Evolutionary conservation across 2,329 filamentous ascomycete species (phyloP).

Genomic region (Xylariaceae sp.): DNA sequence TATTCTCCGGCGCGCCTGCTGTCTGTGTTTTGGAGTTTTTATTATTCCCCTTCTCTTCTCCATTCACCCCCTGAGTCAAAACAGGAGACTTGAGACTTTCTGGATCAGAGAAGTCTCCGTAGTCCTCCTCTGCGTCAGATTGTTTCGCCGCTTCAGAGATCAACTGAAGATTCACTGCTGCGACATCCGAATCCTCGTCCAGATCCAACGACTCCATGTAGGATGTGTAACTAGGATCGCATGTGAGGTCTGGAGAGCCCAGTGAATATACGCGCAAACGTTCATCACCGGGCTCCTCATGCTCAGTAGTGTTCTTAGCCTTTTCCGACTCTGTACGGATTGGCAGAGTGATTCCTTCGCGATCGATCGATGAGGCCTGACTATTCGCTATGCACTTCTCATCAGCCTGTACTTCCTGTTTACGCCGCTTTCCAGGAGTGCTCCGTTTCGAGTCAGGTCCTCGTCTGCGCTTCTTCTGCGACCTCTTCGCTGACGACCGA

Average conservation of each 20-base stretch:
- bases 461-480: slow-evolving; percentile 29
- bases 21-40: not conserved
- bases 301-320: slow-evolving; percentile 5
- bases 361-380: slow-evolving; percentile 15
- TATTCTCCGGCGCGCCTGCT: not conserved
- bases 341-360: slow-evolving; percentile 2
- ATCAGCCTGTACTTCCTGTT: slow-evolving; percentile 16
- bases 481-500: slow-evolving; percentile 23
- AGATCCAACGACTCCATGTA: slow-evolving; percentile 14
- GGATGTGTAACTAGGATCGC: slow-evolving; percentile 7
- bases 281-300: not conserved
- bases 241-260: slow-evolving; percentile 17
- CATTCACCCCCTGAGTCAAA: slow-evolving; percentile 12
- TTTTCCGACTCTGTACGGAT: not conserved
- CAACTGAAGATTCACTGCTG: slow-evolving; percentile 31
- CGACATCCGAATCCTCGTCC: slow-evolving; percentile 25
- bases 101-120: not conserved
- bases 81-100: not conserved
- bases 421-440: slow-evolving; percentile 27
- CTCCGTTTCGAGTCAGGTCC: slow-evolving; percentile 20
- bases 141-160: slow-evolving; percentile 32
- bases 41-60: not conserved
- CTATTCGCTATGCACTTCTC: slow-evolving; percentile 21
- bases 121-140: slow-evolving; percentile 17
- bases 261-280: not conserved